phyloP scores from a whole-genome alignment of 257 asterid genomes.

The Echium plantagineum region DNA sequence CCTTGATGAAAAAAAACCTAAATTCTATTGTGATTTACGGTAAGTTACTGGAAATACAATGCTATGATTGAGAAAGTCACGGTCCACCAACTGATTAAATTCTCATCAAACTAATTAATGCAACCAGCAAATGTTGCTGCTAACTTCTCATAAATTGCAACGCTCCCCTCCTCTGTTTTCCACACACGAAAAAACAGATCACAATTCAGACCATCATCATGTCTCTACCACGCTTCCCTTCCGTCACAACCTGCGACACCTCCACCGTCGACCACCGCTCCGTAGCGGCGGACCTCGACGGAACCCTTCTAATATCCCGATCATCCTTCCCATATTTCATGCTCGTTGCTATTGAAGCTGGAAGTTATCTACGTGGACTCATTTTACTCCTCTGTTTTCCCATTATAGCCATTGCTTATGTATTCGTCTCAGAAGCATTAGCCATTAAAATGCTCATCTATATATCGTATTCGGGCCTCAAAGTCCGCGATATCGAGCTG shows the following conservation, averaged over 20 bases:
- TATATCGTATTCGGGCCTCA: conserved; percentile 71
- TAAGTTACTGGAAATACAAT: no score
- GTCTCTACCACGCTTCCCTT: conserved; percentile 38
- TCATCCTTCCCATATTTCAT: conserved; percentile 98
- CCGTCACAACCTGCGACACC: conserved; percentile 64
- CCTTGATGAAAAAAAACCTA: no score
- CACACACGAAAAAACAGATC: background rate
- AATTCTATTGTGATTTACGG: no score
- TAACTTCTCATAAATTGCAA: no score
- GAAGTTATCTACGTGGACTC: conserved; percentile 80
- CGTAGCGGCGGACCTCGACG: conserved; percentile 95
- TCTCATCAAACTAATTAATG: no score
- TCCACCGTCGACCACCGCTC: conserved; percentile 31
- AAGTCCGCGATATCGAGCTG: conserved; percentile 79
- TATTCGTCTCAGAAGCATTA: conserved; percentile 67
- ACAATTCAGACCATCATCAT: conserved; percentile 2
- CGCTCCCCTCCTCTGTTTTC: conserved; percentile 33
- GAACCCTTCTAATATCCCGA: conserved; percentile 71
- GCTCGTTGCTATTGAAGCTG: conserved; percentile 92
- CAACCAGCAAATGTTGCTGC: no score
- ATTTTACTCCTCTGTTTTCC: conserved; percentile 80
- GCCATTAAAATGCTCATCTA: conserved; percentile 80
- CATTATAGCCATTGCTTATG: conserved; percentile 61
- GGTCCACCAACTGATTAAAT: no score
- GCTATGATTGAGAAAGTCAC: no score